phyloP scores from a whole-genome alignment of 1,139 yeast genomes.

The Hanseniaspora uvarum region DNA sequence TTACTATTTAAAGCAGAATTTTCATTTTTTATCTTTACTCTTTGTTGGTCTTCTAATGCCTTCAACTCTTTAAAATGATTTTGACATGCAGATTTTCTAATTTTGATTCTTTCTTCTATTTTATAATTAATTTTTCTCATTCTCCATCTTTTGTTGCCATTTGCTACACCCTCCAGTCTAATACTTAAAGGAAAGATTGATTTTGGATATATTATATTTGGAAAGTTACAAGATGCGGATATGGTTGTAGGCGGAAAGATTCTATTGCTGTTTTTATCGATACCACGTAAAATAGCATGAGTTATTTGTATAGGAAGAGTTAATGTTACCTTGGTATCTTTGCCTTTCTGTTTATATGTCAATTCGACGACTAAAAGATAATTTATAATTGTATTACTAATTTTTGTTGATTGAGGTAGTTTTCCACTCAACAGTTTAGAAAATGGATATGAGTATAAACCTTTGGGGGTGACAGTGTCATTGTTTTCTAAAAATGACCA shows the following conservation, averaged over 20 bases:
- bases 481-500: conserved; percentile 73
- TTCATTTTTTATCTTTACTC: conserved; percentile 27
- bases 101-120: conserved; percentile 68
- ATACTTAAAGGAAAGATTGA: conserved; percentile 76
- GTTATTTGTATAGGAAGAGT: conserved; percentile 64
- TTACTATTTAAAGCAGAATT: background rate
- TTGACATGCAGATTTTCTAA: conserved; percentile 49
- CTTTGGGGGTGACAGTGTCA: conserved; percentile 26
- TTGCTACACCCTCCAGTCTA: conserved; percentile 65
- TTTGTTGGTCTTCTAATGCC: conserved; percentile 39
- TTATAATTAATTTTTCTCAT: conserved; percentile 85
- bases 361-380: conserved; percentile 67
- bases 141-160: conserved; percentile 68
- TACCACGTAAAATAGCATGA: conserved; percentile 69
- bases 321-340: conserved; percentile 34
- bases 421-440: conserved; percentile 86
- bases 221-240: conserved; percentile 74
- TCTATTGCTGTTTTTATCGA: conserved; percentile 75
- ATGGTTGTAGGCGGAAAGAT: conserved; percentile 94
- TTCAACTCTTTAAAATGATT: conserved; percentile 44
- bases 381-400: conserved; percentile 48
- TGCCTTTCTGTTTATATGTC: conserved; percentile 33
- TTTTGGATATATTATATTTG: conserved; percentile 81
- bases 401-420: conserved; percentile 67
- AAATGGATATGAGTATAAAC: conserved; percentile 82